Percentiles rank a stretch among this genome's conserved stretches.
Conservation (phyloP, 306 rosid genomes). For the Alnus glutinosa region DNA sequence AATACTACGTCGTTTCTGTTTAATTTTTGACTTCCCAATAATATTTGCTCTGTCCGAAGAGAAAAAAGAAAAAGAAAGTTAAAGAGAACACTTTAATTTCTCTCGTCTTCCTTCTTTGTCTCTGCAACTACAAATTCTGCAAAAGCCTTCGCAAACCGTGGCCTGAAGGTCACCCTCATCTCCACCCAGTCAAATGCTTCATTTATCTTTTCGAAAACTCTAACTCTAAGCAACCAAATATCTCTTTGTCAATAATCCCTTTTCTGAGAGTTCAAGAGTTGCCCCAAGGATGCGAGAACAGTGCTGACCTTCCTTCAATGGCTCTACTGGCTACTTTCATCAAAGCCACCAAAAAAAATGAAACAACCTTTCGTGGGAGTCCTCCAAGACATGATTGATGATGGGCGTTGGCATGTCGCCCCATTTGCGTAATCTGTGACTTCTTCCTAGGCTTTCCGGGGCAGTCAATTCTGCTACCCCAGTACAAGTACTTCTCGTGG, state of each 20-base stretch:
- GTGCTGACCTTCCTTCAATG: conserved; percentile 27
- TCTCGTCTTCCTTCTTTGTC: too few relatives aligned
- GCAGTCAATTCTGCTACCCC: conserved; percentile 19
- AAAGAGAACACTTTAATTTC: too few relatives aligned
- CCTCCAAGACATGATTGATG: conserved; percentile 12
- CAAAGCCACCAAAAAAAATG: conserved; percentile 19
- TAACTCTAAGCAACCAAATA: neutral
- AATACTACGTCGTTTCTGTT: too few relatives aligned
- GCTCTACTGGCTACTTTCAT: conserved; percentile 1
- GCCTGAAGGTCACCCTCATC: conserved; percentile 27
- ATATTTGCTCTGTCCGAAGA: too few relatives aligned
- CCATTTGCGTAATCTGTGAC: conserved; percentile 33
- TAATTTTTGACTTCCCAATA: too few relatives aligned
- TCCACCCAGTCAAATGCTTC: conserved; percentile 30
- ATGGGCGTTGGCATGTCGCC: neutral
- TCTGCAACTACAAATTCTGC: neutral
- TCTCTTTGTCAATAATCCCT: conserved; percentile 18
- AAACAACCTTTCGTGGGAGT: conserved; percentile 12
- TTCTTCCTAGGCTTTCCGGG: conserved; percentile 25
- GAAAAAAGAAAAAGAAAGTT: too few relatives aligned
- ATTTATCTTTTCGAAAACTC: conserved; percentile 2
- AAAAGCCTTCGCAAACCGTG: conserved; percentile 13
- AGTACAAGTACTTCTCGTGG: too few relatives aligned
- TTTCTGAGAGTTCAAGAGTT: conserved; percentile 20
- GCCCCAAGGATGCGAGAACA: conserved; percentile 34